Percentiles rank a stretch among this genome's conserved stretches.
phyloP scores from a whole-genome alignment of 2,329 filamentous ascomycete genomes.

The Fusarium papillatum region DNA sequence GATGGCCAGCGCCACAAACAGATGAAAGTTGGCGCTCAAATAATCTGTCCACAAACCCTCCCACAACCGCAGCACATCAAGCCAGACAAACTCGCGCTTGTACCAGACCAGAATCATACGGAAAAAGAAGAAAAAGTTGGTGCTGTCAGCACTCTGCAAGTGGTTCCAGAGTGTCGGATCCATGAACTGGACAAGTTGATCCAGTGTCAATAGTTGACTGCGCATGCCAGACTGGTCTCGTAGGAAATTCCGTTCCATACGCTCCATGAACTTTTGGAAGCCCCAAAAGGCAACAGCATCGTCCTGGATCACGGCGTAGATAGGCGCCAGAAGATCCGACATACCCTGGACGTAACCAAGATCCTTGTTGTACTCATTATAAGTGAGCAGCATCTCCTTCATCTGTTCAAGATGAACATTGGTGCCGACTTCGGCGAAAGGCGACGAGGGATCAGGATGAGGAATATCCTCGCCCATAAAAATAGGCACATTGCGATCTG shows the following conservation, averaged over 20 bases:
- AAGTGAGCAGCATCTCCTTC: constrained; percentile 99
- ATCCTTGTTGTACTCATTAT: constrained; percentile 97
- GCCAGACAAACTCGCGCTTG: constrained; percentile 96
- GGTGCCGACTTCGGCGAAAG: constrained; percentile 92
- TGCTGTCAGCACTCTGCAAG: constrained; percentile 90
- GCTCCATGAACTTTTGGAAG: constrained; percentile 95
- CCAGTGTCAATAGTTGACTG: constrained; percentile 88
- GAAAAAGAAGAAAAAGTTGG: constrained; percentile 99
- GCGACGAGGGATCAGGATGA: constrained; percentile 95
- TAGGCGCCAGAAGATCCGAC: constrained; percentile 95
- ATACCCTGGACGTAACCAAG: constrained; percentile 99
- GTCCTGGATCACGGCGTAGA: constrained; percentile 98
- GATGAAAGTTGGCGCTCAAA: constrained; percentile 88
- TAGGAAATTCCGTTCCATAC: constrained; percentile 98
- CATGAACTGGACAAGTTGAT: constrained; percentile 97
- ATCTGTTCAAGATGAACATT: constrained; percentile 99
- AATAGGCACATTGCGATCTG: constrained; percentile 93
- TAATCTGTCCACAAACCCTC: constrained; percentile 96
- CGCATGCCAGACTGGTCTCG: constrained; percentile 98
- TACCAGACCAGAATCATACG: constrained; percentile 99
- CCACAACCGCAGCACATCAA: constrained; percentile 90
- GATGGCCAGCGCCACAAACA: constrained; percentile 95
- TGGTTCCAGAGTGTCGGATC: constrained; percentile 95
- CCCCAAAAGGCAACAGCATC: constrained; percentile 98
- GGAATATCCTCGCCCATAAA: constrained; percentile 97